A percentile compares a stretch with the other conserved stretches of the same genome.
Evolutionary conservation across 768 basidiomycete genomes (phyloP).

Genomic region (Calocybe gangraenosa): DNA sequence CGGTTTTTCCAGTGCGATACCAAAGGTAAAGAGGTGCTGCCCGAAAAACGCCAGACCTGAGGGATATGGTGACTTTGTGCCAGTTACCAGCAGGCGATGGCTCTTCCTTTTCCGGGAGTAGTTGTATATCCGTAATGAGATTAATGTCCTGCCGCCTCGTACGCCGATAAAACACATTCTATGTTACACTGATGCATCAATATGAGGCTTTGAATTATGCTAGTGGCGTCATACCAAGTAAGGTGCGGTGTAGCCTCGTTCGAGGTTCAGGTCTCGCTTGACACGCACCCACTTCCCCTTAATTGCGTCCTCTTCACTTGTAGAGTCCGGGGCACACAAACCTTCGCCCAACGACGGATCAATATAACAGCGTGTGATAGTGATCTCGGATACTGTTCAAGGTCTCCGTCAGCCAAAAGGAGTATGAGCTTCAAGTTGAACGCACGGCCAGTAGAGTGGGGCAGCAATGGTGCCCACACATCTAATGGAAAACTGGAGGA

Average conservation of each 20-base stretch:
- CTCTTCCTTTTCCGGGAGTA: conserved; percentile 54
- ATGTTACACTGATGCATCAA: not conserved
- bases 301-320: conserved; percentile 67
- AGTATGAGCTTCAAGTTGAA: conserved; percentile 13
- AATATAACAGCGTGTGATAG: conserved; percentile 62
- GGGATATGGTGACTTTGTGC: conserved; percentile 58
- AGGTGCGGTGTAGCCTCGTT: conserved; percentile 50
- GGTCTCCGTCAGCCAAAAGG: conserved; percentile 1
- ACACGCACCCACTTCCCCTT: conserved; percentile 91
- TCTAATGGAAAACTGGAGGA: conserved; percentile 74
- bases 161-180: conserved; percentile 79
- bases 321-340: conserved; percentile 67
- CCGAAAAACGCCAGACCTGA: conserved; percentile 58
- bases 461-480: conserved; percentile 72
- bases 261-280: conserved; percentile 69
- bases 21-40: conserved; percentile 65
- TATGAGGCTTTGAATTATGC: not conserved
- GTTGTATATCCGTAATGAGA: conserved; percentile 66
- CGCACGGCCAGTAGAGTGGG: conserved; percentile 74
- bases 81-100: conserved; percentile 52
- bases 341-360: conserved; percentile 52
- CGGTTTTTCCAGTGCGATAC: conserved; percentile 70
- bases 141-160: conserved; percentile 79
- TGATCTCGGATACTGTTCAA: conserved; percentile 73
- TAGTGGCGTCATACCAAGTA: conserved; percentile 50